These are phyloP conservation scores for Aegilops bicornis DNA, from an alignment of 176 grass and related monocot genomes.

Conservation along the genomic window DNA sequence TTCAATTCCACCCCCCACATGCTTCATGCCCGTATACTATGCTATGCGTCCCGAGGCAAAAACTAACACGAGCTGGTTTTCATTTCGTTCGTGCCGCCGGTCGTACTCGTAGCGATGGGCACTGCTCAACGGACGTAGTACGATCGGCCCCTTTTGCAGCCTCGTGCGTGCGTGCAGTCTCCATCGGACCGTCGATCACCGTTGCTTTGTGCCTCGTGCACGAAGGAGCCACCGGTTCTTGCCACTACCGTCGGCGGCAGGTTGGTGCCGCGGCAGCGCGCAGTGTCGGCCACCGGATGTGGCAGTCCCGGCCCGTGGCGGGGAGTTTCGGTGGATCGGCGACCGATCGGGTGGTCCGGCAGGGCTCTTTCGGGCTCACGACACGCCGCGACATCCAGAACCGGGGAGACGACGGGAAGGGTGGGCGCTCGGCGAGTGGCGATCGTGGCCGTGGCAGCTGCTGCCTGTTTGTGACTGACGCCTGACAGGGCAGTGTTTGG, in stretches of 20 bases:
- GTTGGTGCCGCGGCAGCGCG: constrained; percentile 20
- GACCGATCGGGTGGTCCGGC: neutral
- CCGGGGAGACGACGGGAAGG: neutral
- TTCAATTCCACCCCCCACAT: constrained; percentile 59
- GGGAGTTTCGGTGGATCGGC: constrained; percentile 2
- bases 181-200: neutral
- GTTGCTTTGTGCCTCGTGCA: constrained; percentile 16
- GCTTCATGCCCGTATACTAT: constrained; percentile 33
- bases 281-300: constrained; percentile 8
- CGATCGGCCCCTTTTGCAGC: neutral
- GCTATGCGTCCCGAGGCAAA: neutral
- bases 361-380: constrained; percentile 5
- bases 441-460: neutral
- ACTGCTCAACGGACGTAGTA: constrained; percentile 23
- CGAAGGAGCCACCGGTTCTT: constrained; percentile 3
- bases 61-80: constrained; percentile 11
- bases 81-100: neutral
- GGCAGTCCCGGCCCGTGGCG: neutral
- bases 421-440: neutral
- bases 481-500: constrained; percentile 21
- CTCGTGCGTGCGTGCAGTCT: neutral
- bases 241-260: neutral
- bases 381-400: neutral
- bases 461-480: too few species aligned
- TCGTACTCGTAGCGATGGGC: neutral